Percentiles rank a stretch among this genome's conserved stretches.
phyloP scores from a whole-genome alignment of 1,284 basidiomycete species.

The Pseudozyma pruni region DNA sequence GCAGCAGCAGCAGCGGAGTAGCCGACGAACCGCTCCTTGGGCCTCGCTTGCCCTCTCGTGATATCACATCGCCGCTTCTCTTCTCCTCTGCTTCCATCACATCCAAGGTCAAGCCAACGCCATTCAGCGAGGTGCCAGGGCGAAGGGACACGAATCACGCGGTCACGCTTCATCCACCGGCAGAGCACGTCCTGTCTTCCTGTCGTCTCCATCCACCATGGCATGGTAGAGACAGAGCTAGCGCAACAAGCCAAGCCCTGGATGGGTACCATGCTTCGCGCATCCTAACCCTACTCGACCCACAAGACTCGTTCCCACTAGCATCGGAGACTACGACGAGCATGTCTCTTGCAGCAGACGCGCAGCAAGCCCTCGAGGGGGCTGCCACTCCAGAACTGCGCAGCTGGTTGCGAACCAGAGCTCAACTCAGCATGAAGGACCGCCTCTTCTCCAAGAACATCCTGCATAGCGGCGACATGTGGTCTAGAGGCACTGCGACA shows the following conservation, averaged over 20 bases:
- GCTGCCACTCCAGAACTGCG: not conserved
- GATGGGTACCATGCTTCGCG: too few species aligned
- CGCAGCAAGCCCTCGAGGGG: not conserved
- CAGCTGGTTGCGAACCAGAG: constrained; percentile 14
- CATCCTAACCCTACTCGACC: too few species aligned
- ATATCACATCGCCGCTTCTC: not conserved
- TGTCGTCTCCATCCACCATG: constrained; percentile 3
- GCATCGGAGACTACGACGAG: constrained; percentile 4
- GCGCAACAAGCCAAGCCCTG: constrained; percentile 2
- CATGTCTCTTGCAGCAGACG: not conserved
- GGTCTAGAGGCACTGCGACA: constrained; percentile 15
- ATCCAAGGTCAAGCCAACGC: not conserved
- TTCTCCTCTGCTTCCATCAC: not conserved
- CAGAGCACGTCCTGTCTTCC: too few species aligned
- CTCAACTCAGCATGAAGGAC: constrained; percentile 9
- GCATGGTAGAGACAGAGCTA: constrained; percentile 1
- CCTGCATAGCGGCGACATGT: constrained; percentile 17
- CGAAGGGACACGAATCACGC: too few species aligned
- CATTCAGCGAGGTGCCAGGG: too few species aligned
- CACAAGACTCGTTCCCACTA: too few species aligned
- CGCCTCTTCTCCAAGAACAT: constrained; percentile 29
- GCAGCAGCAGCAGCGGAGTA: too few species aligned
- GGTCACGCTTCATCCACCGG: too few species aligned
- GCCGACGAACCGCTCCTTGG: too few species aligned
- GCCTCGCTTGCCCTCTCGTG: not conserved